phyloP scores from a whole-genome alignment of 129 eudicot species.

The Lactuca sativa region DNA sequence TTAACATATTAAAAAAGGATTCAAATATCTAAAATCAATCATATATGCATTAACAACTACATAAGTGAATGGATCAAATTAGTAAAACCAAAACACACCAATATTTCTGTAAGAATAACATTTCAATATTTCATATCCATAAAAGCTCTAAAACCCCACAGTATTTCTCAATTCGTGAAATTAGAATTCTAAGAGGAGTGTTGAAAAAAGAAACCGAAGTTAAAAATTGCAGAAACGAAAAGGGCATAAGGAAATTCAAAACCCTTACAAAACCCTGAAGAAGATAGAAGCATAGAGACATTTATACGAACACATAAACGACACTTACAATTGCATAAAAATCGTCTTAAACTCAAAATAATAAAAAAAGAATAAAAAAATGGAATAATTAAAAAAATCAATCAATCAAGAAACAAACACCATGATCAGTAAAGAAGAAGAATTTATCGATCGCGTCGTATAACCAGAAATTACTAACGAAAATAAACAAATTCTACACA shows the following conservation, averaged over 20 bases:
- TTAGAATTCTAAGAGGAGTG: background rate
- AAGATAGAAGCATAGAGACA: conserved; percentile 5
- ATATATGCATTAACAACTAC: conserved; percentile 5
- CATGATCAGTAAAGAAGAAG: conserved; percentile 11
- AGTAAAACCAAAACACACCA: background rate
- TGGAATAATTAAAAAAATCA: background rate
- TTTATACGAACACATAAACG: conserved; percentile 16
- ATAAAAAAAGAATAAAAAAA: background rate
- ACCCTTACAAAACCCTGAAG: conserved; percentile 53
- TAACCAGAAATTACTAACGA: background rate
- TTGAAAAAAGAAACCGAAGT: background rate
- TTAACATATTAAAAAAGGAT: background rate
- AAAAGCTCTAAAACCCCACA: conserved; percentile 3
- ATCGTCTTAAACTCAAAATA: conserved; percentile 23
- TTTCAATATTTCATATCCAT: conserved; percentile 12
- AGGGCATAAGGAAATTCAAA: conserved; percentile 22
- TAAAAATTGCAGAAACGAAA: background rate
- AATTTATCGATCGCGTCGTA: background rate
- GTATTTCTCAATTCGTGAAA: conserved; percentile 3
- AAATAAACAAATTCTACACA: conserved; percentile 4
- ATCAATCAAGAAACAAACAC: conserved; percentile 32
- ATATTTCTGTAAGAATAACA: background rate
- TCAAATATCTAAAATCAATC: conserved; percentile 3
- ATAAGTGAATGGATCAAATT: background rate
- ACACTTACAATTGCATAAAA: conserved; percentile 15